Percentiles rank a stretch among this genome's conserved stretches.
Conservation (phyloP, 257 asterid species). For the Nicotiana obtusifolia region DNA sequence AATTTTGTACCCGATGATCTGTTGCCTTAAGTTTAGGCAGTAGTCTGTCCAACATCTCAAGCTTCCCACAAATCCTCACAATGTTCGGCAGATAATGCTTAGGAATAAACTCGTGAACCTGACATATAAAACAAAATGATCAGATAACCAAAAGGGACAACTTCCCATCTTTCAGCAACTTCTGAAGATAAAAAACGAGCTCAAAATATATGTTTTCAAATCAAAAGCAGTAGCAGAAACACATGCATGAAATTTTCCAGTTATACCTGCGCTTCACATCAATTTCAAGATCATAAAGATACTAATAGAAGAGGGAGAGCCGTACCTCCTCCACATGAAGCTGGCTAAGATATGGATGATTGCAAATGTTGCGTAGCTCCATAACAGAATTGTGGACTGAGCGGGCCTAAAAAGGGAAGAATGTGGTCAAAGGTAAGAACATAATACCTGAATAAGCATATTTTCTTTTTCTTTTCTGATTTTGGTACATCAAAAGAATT, state of each 20-base stretch:
- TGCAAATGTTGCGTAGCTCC: conserved; percentile 98
- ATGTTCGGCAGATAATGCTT: conserved; percentile 80
- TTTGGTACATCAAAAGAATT: background rate
- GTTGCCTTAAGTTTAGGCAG: conserved; percentile 96
- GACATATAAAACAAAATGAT: background rate
- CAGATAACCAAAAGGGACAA: background rate
- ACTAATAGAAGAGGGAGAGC: background rate
- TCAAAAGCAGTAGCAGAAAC: background rate
- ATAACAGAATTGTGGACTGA: conserved; percentile 96
- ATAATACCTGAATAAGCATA: background rate
- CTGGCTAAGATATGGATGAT: conserved; percentile 98
- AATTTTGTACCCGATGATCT: conserved; percentile 80
- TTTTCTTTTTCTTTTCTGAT: background rate
- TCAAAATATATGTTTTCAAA: background rate
- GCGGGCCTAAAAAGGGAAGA: conserved; percentile 55
- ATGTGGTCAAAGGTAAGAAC: background rate
- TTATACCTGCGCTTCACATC: background rate
- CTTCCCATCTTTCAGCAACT: background rate
- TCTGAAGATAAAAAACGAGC: background rate
- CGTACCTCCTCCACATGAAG: conserved; percentile 96
- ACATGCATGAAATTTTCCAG: background rate
- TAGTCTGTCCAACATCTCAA: conserved; percentile 94
- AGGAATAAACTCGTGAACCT: conserved; percentile 91
- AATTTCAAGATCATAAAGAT: background rate
- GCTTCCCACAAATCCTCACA: conserved; percentile 97